A percentile compares a stretch with the other conserved stretches of the same genome.
Evolutionary conservation across 345 rosid species (phyloP).

Genomic region (Dovyalis caffra): DNA sequence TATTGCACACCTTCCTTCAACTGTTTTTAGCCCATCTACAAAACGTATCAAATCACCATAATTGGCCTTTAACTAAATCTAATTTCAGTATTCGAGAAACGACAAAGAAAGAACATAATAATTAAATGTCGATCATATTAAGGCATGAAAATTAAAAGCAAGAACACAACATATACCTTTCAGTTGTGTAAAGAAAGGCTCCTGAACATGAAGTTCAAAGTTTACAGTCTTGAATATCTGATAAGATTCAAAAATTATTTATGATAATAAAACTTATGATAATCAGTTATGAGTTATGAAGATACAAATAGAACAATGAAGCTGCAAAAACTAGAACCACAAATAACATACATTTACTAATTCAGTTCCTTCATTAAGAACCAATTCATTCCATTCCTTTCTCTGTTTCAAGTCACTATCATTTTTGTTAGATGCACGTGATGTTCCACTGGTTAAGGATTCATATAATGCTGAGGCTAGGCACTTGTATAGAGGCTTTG

Average conservation of each 20-base stretch:
- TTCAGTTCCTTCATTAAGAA: slow-evolving; percentile 37
- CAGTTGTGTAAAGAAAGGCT: slow-evolving; percentile 44
- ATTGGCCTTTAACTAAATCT: not conserved
- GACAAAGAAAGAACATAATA: slow-evolving; percentile 10
- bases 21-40: slow-evolving; percentile 46
- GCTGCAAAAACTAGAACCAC: not conserved
- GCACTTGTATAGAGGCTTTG: slow-evolving; percentile 47
- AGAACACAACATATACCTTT: slow-evolving; percentile 35
- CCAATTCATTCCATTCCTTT: slow-evolving; percentile 40
- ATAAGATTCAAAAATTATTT: not conserved
- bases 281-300: not conserved
- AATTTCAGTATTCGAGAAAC: not conserved
- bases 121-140: not conserved
- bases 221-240: slow-evolving; percentile 35
- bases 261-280: not conserved
- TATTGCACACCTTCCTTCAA: slow-evolving; percentile 48
- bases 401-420: slow-evolving; percentile 33
- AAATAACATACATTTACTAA: slow-evolving; percentile 35
- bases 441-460: slow-evolving; percentile 35
- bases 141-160: not conserved
- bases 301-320: not conserved
- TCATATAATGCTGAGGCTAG: slow-evolving; percentile 43
- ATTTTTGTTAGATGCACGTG: slow-evolving; percentile 22
- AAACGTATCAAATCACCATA: not conserved
- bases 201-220: slow-evolving; percentile 47